Percentiles rank a stretch among this genome's conserved stretches.
These are phyloP conservation scores for Stylonectria norvegica DNA, from an alignment of 2,329 filamentous ascomycete genomes.

Conservation along the genomic window DNA sequence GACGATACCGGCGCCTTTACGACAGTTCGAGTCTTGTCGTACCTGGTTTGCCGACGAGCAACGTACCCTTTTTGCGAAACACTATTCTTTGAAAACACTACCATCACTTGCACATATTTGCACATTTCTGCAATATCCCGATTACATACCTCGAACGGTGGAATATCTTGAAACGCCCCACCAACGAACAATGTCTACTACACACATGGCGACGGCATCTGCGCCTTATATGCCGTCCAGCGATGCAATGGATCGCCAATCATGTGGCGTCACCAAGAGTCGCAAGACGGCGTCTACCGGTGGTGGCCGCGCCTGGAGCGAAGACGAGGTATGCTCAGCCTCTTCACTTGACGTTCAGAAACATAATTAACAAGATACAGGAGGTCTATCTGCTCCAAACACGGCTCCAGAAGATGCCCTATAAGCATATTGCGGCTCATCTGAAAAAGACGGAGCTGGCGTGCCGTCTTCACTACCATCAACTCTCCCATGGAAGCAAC, in stretches of 20 bases:
- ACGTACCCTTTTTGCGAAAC: too few species aligned
- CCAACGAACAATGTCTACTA: slow-evolving; percentile 48
- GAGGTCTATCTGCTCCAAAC: slow-evolving; percentile 82
- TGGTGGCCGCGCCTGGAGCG: slow-evolving; percentile 78
- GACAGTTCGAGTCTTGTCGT: slow-evolving; percentile 7
- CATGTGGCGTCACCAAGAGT: slow-evolving; percentile 60
- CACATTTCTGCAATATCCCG: too few species aligned
- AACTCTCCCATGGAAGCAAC: slow-evolving; percentile 77
- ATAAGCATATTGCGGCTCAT: slow-evolving; percentile 83
- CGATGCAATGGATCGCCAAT: slow-evolving; percentile 55
- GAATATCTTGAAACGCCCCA: too few species aligned
- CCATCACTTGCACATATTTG: too few species aligned
- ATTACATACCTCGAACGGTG: too few species aligned
- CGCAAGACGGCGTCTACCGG: slow-evolving; percentile 68
- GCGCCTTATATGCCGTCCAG: slow-evolving; percentile 49
- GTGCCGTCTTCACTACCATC: slow-evolving; percentile 83
- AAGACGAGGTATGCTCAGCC: slow-evolving; percentile 66
- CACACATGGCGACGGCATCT: slow-evolving; percentile 44
- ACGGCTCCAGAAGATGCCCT: slow-evolving; percentile 82
- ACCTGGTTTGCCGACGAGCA: slow-evolving; percentile 3
- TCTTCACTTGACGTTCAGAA: not conserved
- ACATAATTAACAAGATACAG: slow-evolving; percentile 40
- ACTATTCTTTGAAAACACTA: not conserved
- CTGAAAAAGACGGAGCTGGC: slow-evolving; percentile 85
- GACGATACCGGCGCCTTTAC: not conserved